Base-by-base conservation (phyloP, 2,329 filamentous ascomycete genomes). In the Calonectria honghensis region DNA sequence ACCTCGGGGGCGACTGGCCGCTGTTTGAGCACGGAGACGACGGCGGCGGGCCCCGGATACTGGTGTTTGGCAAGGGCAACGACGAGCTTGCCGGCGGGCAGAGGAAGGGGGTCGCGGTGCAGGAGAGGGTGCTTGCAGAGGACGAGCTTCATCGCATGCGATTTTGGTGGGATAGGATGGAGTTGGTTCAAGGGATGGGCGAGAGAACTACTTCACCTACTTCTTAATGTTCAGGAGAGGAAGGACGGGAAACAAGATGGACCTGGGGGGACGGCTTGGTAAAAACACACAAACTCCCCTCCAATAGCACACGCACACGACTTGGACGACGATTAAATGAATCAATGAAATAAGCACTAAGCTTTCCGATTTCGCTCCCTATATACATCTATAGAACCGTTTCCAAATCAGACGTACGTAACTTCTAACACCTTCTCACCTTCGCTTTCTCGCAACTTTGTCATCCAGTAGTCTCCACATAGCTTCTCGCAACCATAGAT, bases 61-160 rank as follows among this genome's bases (percentile, higher is more conserved):
- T 91, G 79, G 86, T 93, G 4, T 93, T 93, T 82, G 92, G 91
- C 2, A 79, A 86, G 50, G 91, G 90, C 3, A 93, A 93, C 77
- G 87, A 92, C 77, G 91, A 93, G 84, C 82, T 84, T 6, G 84
- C 86, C 75, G 80, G 85, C 75, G 78, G 87, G 75, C 66, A 69
- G 41, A 81, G 80, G 29, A 79, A 72, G 14, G 91, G 90, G 1
- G 80, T 84, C 3, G 84, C 88, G 1, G 89, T 87, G 0, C 80
- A 86, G 70, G 83, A 88, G 69, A 82, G 85, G 76, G 83, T 66
- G 70, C 81, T 87, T 84, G 89, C 85, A 29, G 82, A 80, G 5
- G 85, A 85, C 73, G 89, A 90, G 74, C 83, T 83, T 68, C 82
- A 86, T 66, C 88, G 90, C 79, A 92, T 90, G 78, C 82, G 84